A percentile compares a stretch with the other conserved stretches of the same genome.
Conservation (phyloP, 495 filamentous ascomycete species). For the Massariosphaeria phaeospora region DNA sequence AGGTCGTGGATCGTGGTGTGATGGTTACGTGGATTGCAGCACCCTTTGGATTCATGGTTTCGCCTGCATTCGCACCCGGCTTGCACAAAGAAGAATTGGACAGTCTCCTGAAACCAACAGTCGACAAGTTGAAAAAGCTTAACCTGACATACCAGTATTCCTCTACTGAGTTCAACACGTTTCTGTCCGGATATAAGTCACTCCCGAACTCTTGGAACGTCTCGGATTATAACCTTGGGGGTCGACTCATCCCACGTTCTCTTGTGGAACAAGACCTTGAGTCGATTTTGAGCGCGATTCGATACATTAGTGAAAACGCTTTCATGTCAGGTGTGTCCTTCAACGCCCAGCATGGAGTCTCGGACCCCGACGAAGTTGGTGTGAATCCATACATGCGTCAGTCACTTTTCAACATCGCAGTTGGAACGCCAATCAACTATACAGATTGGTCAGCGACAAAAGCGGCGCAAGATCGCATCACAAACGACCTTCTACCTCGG, state of each 20-base stretch:
- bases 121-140: background rate
- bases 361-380: constrained; percentile 39
- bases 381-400: constrained; percentile 34
- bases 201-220: constrained; percentile 39
- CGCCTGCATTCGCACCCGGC: background rate
- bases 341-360: constrained; percentile 43
- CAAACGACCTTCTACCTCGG: constrained; percentile 6
- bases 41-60: constrained; percentile 21
- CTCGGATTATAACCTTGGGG: constrained; percentile 38
- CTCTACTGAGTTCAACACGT: constrained; percentile 43
- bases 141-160: constrained; percentile 40
- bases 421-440: constrained; percentile 1
- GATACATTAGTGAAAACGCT: constrained; percentile 39
- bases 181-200: constrained; percentile 25
- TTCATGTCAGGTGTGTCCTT: constrained; percentile 17
- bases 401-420: background rate
- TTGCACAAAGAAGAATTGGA: background rate
- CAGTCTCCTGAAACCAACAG: background rate
- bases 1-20: constrained; percentile 51
- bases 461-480: constrained; percentile 9
- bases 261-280: no score
- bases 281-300: constrained; percentile 36
- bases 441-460: background rate
- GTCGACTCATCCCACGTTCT: constrained; percentile 53
- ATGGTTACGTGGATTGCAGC: constrained; percentile 51